phyloP scores from a whole-genome alignment of 495 filamentous ascomycete genomes.

The Trichoderma virens region DNA sequence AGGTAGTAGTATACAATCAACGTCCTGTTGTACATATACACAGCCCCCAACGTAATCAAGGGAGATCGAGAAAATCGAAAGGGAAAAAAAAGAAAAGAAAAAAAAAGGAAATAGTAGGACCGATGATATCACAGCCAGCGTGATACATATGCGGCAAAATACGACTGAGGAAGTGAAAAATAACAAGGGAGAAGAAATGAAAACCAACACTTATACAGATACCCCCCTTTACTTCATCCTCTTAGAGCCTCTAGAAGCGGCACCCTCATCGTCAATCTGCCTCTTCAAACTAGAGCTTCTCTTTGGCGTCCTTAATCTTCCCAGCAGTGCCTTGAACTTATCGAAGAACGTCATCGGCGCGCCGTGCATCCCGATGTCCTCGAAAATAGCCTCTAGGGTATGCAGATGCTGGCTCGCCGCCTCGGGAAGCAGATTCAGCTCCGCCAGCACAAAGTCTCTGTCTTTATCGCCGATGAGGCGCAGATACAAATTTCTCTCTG shows the following conservation, averaged over 20 bases:
- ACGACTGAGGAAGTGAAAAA: neutral
- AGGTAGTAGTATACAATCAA: neutral
- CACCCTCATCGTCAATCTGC: conserved; percentile 7
- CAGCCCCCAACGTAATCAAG: neutral
- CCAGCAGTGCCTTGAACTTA: conserved; percentile 24
- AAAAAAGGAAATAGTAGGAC: too few species aligned
- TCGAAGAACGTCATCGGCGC: conserved; percentile 21
- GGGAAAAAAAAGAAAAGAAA: too few species aligned
- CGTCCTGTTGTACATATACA: neutral
- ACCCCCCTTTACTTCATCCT: conserved; percentile 3
- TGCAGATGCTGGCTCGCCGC: conserved; percentile 29
- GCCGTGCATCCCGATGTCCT: conserved; percentile 14
- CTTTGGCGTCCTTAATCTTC: conserved; percentile 19
- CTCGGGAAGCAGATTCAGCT: conserved; percentile 30
- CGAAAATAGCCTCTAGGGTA: conserved; percentile 23
- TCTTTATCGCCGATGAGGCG: conserved; percentile 31
- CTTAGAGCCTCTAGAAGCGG: neutral
- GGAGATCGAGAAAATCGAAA: neutral
- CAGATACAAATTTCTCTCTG: conserved; percentile 30
- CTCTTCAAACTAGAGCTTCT: conserved; percentile 5
- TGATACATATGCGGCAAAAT: neutral
- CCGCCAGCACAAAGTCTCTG: conserved; percentile 29
- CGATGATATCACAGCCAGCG: neutral
- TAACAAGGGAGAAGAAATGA: neutral
- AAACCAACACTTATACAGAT: neutral